Evolutionary conservation across 768 basidiomycete genomes (phyloP), one percentile per base, ranked within the genome.

Genomic region (Suillus hirtellus): DNA sequence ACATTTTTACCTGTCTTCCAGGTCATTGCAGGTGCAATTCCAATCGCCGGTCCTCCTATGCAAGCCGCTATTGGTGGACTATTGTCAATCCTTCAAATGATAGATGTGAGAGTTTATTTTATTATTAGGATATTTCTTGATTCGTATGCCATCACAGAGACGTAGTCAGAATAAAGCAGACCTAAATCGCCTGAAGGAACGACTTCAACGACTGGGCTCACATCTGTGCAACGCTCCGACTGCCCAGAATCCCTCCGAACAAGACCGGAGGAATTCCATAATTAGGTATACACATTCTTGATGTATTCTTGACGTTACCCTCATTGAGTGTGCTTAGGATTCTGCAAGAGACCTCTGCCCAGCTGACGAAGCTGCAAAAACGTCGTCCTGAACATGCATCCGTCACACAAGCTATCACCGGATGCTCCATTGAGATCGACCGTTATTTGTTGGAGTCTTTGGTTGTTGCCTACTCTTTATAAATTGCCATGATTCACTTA

Each of bases 261-360:
- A 21, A 27, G 17, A 4, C 9, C 37, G 55, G 37, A 56, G 55
- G 5, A 21, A 56, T 40, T 38, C 37, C 2, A 17, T 56, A 56
- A 21, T n/a, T 9, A 4, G 37, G 62, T 72, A 9, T 49, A 50
- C 11, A 58, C 63, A 15, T 10, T 56, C 4, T 56, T 17, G 21
- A 56, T 17, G 38, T 3, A 1, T 40, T 4, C 14, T 40, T 40
- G 8, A 17, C 24, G 24, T 56, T 38, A 24, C 38, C 31, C 31
- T 31, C 31, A 31, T 31, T 1, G 31, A 31, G 31, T 31, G 31
- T 31, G 31, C 31, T 31, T 31, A 31, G 31, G 31, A 31, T 31
- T 31, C 31, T 31, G 31, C 31, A 38, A 40, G 55, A 56, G 15
- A 56, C 24, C 1, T 56, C 38, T 11, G 9, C 15, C 8, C 35